Conservation (phyloP, 2,329 filamentous ascomycete genomes). For the Neophaeococcomyces aloes region DNA sequence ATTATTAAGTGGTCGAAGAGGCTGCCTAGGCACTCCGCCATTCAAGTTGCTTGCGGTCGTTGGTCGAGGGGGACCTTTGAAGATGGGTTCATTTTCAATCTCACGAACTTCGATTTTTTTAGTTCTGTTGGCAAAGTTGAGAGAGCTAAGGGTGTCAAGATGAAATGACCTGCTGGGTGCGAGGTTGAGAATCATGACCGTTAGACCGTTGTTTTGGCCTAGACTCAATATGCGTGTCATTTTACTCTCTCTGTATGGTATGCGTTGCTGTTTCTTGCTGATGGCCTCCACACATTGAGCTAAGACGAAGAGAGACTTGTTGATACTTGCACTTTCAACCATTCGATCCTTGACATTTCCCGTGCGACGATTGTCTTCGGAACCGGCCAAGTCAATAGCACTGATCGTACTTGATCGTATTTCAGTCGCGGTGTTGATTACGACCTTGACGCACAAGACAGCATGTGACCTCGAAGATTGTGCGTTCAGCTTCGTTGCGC, state of each 20-base stretch:
- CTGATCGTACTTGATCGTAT: slow-evolving; percentile 72
- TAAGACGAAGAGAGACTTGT: slow-evolving; percentile 90
- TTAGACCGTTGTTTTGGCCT: slow-evolving; percentile 89
- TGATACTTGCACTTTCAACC: slow-evolving; percentile 93
- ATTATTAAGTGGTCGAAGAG: slow-evolving; percentile 64
- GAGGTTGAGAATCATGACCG: slow-evolving; percentile 92
- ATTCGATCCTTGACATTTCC: slow-evolving; percentile 88
- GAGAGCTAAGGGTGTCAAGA: slow-evolving; percentile 80
- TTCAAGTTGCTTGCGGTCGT: slow-evolving; percentile 31
- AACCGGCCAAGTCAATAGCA: slow-evolving; percentile 88
- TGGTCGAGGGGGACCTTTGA: slow-evolving; percentile 60
- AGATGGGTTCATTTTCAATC: slow-evolving; percentile 89
- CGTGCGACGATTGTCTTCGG: slow-evolving; percentile 87
- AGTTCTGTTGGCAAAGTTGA: slow-evolving; percentile 89
- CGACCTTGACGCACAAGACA: slow-evolving; percentile 80
- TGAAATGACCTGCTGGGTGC: slow-evolving; percentile 88
- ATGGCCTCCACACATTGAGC: slow-evolving; percentile 96
- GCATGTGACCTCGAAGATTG: slow-evolving; percentile 85
- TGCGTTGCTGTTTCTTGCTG: slow-evolving; percentile 59
- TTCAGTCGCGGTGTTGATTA: slow-evolving; percentile 59
- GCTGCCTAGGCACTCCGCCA: slow-evolving; percentile 53
- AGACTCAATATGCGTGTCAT: slow-evolving; percentile 91
- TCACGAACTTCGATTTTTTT: slow-evolving; percentile 95
- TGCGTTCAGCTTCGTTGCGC: slow-evolving; percentile 79
- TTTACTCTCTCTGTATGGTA: slow-evolving; percentile 90